phyloP scores from a whole-genome alignment of 2,329 filamentous ascomycete genomes.

The Pseudofabraea citricarpa region DNA sequence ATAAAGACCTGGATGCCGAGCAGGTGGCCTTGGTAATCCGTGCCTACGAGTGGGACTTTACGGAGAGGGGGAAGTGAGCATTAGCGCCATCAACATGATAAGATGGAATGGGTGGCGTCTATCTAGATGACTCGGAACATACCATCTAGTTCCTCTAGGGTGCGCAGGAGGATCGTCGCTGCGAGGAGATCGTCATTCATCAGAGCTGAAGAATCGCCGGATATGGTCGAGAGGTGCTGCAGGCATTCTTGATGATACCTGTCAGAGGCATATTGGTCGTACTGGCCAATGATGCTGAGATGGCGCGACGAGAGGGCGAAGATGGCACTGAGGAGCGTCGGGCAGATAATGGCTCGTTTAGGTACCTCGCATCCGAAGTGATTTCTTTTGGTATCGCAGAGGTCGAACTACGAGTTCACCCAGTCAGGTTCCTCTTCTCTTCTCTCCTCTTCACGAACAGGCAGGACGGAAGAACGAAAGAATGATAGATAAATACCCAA shows the following conservation, averaged over 20 bases:
- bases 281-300: neutral
- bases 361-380: neutral
- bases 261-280: neutral
- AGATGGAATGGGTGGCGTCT: too few relatives aligned
- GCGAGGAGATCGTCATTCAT: neutral
- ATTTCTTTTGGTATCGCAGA: neutral
- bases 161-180: neutral
- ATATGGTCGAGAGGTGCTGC: neutral
- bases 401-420: neutral
- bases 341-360: neutral
- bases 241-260: conserved; percentile 1
- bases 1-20: neutral
- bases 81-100: neutral
- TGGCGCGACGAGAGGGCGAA: neutral
- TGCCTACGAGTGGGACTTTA: conserved; percentile 1
- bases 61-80: neutral
- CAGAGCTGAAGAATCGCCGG: neutral
- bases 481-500: neutral
- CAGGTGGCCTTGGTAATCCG: conserved; percentile 1
- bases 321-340: neutral
- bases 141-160: neutral
- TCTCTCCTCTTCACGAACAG: too few relatives aligned
- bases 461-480: too few relatives aligned
- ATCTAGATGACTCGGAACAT: neutral
- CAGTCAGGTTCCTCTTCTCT: too few relatives aligned